phyloP scores from a whole-genome alignment of 441 rosid species.

The Euphorbia schlechtendalii region DNA sequence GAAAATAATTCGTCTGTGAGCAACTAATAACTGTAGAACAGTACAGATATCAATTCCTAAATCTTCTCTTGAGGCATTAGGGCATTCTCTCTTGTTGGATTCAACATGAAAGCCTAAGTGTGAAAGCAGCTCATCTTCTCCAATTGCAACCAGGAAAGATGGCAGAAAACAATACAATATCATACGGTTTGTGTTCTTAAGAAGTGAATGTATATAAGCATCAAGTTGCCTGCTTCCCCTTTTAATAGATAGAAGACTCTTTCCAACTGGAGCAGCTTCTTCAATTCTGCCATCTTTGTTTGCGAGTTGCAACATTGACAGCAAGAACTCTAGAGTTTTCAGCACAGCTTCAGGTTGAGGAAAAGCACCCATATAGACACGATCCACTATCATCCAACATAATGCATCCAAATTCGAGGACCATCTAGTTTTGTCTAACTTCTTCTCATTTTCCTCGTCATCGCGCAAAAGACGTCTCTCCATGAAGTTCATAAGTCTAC shows the following conservation, averaged over 20 bases:
- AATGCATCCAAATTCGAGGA: slow-evolving; percentile 90
- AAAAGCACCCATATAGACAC: slow-evolving; percentile 96
- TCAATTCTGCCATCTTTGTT: slow-evolving; percentile 98
- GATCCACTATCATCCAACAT: slow-evolving; percentile 97
- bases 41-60: slow-evolving; percentile 77
- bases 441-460: slow-evolving; percentile 96
- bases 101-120: slow-evolving; percentile 73
- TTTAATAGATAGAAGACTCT: slow-evolving; percentile 80
- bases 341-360: slow-evolving; percentile 85
- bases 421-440: slow-evolving; percentile 91
- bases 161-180: slow-evolving; percentile 94
- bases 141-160: slow-evolving; percentile 73
- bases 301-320: slow-evolving; percentile 98
- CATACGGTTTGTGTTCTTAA: slow-evolving; percentile 92
- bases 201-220: slow-evolving; percentile 85
- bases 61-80: slow-evolving; percentile 58
- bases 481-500: slow-evolving; percentile 90
- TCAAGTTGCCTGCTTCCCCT: slow-evolving; percentile 91
- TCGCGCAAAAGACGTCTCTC: slow-evolving; percentile 99
- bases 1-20: slow-evolving; percentile 83
- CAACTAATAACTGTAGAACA: slow-evolving; percentile 86
- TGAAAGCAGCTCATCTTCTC: slow-evolving; percentile 87
- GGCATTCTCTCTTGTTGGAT: slow-evolving; percentile 50
- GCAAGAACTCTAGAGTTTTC: slow-evolving; percentile 83
- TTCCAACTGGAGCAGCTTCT: slow-evolving; percentile 85